phyloP scores from a whole-genome alignment of 805 yeast genomes.

The Ascoidea rubescens region DNA sequence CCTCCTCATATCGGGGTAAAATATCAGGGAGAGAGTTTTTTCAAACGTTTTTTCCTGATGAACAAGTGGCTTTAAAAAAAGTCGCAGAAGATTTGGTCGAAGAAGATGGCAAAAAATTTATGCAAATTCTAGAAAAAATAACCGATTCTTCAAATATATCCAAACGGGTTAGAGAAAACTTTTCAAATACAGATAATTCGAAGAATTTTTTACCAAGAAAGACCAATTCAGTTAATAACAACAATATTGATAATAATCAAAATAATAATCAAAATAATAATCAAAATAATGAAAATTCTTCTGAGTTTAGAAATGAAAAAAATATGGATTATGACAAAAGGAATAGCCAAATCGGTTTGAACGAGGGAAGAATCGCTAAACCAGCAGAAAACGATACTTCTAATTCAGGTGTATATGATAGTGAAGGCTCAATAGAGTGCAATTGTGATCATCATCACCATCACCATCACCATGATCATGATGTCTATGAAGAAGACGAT shows the following conservation, averaged over 20 bases:
- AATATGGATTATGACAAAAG: not conserved
- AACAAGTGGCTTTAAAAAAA: not conserved
- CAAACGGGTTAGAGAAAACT: not conserved
- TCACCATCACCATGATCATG: not conserved
- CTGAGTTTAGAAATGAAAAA: not conserved
- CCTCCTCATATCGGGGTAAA: no score
- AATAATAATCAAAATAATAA: not conserved
- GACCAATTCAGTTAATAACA: not conserved
- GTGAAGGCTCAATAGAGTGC: no score
- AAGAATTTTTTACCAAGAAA: no score
- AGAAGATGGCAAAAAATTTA: not conserved
- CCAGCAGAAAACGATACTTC: not conserved
- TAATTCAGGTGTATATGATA: not conserved
- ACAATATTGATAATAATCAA: no score
- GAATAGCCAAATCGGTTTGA: not conserved
- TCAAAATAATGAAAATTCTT: not conserved
- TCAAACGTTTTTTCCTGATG: not conserved
- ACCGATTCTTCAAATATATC: no score
- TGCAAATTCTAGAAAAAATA: not conserved
- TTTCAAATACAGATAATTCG: no score
- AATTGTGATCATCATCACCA: no score
- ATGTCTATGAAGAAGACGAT: not conserved
- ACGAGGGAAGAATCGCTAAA: not conserved
- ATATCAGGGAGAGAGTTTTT: not conserved
- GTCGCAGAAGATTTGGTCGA: not conserved